A percentile compares a stretch with the other conserved stretches of the same genome.
phyloP scores from a whole-genome alignment of 2,329 filamentous ascomycete species.

The Apiospora phragmitis region DNA sequence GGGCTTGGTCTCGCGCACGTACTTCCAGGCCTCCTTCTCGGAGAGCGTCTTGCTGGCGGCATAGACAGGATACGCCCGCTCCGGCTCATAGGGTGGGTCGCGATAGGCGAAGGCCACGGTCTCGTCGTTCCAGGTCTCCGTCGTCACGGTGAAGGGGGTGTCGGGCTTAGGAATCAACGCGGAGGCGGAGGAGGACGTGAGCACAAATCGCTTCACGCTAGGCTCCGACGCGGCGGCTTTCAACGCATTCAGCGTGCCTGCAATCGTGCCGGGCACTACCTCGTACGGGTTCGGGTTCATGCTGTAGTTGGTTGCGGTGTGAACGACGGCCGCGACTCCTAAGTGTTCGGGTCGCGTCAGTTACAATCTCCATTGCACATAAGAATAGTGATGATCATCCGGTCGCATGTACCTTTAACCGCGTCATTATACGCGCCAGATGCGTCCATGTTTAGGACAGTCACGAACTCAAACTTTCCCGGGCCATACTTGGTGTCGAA shows the following conservation, averaged over 20 bases:
- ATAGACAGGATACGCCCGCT: constrained; percentile 28
- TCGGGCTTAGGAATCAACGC: constrained; percentile 15
- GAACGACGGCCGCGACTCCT: constrained; percentile 24
- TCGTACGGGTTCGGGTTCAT: constrained; percentile 20
- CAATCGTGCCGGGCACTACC: constrained; percentile 20
- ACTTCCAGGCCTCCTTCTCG: constrained; percentile 52
- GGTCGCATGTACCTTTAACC: constrained; percentile 9
- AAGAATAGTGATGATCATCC: neutral
- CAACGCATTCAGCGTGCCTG: constrained; percentile 24
- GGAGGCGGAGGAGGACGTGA: constrained; percentile 23
- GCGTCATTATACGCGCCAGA: neutral
- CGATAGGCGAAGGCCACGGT: constrained; percentile 18
- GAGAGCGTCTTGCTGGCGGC: constrained; percentile 49
- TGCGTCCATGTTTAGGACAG: neutral
- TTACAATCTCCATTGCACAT: too few species aligned
- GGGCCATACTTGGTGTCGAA: neutral
- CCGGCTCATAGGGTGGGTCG: constrained; percentile 21
- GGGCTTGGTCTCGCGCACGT: constrained; percentile 39
- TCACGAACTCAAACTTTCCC: neutral
- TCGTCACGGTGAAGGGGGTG: constrained; percentile 16
- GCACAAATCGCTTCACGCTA: constrained; percentile 22
- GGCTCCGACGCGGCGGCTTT: constrained; percentile 21
- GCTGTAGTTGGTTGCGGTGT: constrained; percentile 20
- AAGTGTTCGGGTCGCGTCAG: neutral
- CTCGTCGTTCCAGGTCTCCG: constrained; percentile 23